Conservation (phyloP, 176 grass and related monocot species). For the Oryza longistaminata region DNA sequence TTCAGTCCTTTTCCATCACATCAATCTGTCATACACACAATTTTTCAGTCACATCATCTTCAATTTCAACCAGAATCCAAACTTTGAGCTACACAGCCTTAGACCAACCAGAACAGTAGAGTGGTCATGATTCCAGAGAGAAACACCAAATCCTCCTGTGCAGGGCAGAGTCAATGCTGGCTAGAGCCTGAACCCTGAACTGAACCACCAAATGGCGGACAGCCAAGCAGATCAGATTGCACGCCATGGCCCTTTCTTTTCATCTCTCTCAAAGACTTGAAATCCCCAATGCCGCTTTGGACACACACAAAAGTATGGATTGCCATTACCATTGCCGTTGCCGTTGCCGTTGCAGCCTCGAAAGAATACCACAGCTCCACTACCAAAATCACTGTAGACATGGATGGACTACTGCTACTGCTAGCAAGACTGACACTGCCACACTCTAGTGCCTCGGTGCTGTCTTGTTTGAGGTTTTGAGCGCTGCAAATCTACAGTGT, state of each 20-base stretch:
- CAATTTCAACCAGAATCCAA: too few species aligned
- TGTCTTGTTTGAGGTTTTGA: conserved; percentile 15
- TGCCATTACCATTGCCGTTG: too few species aligned
- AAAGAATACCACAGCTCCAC: not conserved
- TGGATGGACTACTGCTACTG: not conserved
- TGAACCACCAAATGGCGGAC: conserved; percentile 15
- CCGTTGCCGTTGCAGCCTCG: not conserved
- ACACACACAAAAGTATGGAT: conserved; percentile 12
- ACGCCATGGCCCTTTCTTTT: not conserved
- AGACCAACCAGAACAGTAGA: not conserved
- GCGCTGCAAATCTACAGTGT: not conserved
- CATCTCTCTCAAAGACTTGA: not conserved
- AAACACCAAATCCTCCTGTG: not conserved
- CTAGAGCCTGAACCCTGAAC: not conserved
- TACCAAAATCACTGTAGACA: not conserved
- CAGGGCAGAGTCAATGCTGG: conserved; percentile 3
- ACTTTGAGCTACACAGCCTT: too few species aligned
- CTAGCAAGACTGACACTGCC: not conserved
- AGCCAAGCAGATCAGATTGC: not conserved
- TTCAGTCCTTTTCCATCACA: too few species aligned
- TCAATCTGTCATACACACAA: too few species aligned
- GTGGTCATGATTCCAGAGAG: not conserved
- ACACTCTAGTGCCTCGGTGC: not conserved
- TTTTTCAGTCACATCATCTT: too few species aligned
- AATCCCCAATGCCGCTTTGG: conserved; percentile 4